These are phyloP conservation scores for Xylariaceae sp. DNA, from an alignment of 2,329 filamentous ascomycete species.

Conservation along the genomic window DNA sequence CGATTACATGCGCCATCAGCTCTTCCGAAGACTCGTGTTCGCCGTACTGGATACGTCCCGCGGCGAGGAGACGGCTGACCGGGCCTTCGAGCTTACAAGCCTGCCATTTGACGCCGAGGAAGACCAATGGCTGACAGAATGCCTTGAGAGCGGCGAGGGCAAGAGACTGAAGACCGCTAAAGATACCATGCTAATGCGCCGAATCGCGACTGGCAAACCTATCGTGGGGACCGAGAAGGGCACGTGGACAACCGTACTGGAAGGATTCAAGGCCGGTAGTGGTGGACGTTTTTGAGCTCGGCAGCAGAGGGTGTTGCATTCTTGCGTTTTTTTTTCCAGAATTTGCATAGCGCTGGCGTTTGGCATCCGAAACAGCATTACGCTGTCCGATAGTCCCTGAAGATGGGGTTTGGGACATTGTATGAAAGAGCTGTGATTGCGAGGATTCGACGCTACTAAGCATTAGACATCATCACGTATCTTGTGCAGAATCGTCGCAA, in stretches of 20 bases:
- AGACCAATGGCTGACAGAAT: conserved; percentile 68
- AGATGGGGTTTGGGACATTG: not conserved
- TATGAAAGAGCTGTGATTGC: not conserved
- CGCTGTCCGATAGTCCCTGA: not conserved
- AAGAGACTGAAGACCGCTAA: conserved; percentile 58
- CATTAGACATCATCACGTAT: not conserved
- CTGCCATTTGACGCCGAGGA: conserved; percentile 66
- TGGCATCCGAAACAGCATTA: conserved; percentile 7
- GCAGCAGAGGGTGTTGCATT: not conserved
- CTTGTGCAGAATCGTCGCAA: too few species aligned
- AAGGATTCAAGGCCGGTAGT: conserved; percentile 45
- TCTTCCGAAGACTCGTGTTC: conserved; percentile 62
- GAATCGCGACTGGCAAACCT: conserved; percentile 58
- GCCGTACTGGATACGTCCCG: conserved; percentile 46
- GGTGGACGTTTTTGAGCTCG: conserved; percentile 28
- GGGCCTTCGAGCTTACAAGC: conserved; percentile 64
- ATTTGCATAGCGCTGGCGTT: conserved; percentile 32
- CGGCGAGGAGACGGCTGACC: conserved; percentile 42
- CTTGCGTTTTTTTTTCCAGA: not conserved
- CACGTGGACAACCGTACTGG: conserved; percentile 45
- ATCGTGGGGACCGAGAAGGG: conserved; percentile 44
- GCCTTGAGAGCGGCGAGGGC: conserved; percentile 59
- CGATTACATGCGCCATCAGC: conserved; percentile 52
- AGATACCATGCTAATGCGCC: conserved; percentile 69
- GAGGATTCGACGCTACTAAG: not conserved